Evolutionary conservation across 2,329 filamentous ascomycete genomes (phyloP).

Genomic region (Fusarium scirpi): DNA sequence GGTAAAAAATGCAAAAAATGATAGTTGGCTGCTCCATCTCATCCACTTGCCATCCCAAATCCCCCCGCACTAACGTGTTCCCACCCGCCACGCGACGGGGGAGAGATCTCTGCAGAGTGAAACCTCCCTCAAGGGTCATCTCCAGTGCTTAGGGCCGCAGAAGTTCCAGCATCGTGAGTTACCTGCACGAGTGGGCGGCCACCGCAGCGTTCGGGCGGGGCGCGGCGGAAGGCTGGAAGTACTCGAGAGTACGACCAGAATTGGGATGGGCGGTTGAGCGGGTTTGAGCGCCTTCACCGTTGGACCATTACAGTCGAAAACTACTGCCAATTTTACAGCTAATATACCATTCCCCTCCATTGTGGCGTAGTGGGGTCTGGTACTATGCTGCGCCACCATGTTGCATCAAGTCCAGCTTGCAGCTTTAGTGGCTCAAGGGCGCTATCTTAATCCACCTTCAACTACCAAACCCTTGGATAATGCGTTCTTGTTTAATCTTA

Average conservation of each 20-base stretch:
- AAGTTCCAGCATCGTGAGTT: conserved; percentile 71
- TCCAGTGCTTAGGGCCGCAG: conserved; percentile 74
- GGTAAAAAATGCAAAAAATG: conserved; percentile 49
- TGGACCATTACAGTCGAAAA: conserved; percentile 72
- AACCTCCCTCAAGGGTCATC: conserved; percentile 76
- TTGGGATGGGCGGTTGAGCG: conserved; percentile 62
- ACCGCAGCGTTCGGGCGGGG: conserved; percentile 77
- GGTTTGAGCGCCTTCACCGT: conserved; percentile 69
- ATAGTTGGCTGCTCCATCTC: conserved; percentile 69
- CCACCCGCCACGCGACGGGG: conserved; percentile 77
- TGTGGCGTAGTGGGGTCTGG: not conserved
- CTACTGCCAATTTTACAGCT: not conserved
- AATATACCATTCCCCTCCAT: conserved; percentile 38
- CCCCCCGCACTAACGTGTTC: conserved; percentile 71
- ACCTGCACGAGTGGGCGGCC: conserved; percentile 73
- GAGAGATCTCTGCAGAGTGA: conserved; percentile 79
- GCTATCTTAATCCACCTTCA: conserved; percentile 2
- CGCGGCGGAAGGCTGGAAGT: conserved; percentile 65
- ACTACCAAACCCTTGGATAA: not conserved
- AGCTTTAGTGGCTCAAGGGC: conserved; percentile 3
- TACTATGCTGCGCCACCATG: not conserved
- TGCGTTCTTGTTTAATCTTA: not conserved
- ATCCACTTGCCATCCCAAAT: conserved; percentile 65
- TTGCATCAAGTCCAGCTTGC: not conserved
- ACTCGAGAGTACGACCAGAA: conserved; percentile 50